phyloP scores from a whole-genome alignment of 257 asterid species.

The Solanum neorickii region DNA sequence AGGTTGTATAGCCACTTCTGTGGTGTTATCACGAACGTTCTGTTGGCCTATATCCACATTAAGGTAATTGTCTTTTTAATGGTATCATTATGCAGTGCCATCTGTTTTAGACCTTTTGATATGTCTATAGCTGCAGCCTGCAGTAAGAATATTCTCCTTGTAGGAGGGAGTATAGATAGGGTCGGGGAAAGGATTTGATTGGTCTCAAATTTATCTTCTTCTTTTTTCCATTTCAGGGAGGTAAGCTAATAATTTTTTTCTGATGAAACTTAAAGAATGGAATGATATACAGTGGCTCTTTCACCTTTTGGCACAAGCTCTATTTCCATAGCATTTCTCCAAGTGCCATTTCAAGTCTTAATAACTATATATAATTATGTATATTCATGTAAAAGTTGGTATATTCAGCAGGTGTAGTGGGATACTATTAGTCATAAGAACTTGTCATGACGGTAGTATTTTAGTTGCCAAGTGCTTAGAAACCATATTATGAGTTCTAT shows the following conservation, averaged over 20 bases:
- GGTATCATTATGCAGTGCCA: not conserved
- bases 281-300: not conserved
- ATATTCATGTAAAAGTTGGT: not conserved
- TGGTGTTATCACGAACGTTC: conserved; percentile 54
- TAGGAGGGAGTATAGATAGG: not conserved
- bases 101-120: not conserved
- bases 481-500: not conserved
- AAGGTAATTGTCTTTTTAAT: conserved; percentile 29
- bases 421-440: not conserved
- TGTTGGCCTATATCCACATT: conserved; percentile 68
- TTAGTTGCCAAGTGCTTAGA: not conserved
- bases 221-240: not conserved
- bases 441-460: not conserved
- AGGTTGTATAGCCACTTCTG: conserved; percentile 72
- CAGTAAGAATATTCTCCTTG: not conserved
- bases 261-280: not conserved
- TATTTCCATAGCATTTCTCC: not conserved
- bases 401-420: not conserved
- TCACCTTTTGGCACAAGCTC: not conserved
- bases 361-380: not conserved
- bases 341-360: not conserved
- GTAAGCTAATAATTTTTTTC: not conserved
- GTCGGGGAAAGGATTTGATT: not conserved
- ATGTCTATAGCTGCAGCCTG: not conserved
- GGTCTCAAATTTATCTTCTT: not conserved